Base-by-base conservation (phyloP, 805 yeast genomes). In the Candida krabiensis region DNA sequence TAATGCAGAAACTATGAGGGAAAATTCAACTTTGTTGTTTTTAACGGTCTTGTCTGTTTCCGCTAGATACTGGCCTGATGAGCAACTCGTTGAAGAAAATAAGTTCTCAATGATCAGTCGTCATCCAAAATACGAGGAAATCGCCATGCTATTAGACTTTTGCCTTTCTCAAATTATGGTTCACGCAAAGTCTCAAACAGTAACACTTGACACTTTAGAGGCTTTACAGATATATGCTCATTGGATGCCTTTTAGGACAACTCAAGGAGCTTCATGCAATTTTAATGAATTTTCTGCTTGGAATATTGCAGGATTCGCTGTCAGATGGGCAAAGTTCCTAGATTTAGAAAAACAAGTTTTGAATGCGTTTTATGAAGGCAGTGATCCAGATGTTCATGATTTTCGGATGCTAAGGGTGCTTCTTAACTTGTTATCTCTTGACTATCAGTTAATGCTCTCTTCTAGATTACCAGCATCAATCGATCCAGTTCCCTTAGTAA, bases 201-300 rank as follows among this genome's bases (percentile, higher is more conserved):
- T 44, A n/a, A 41, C 49, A 3, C 35, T 47, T 6, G 51, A 47
- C 19, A 28, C 37, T 15, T 25, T 47, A 7, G 51, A 47, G 15
- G 38, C 51, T 2, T 30, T 47, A 9, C 51, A 41, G 17, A 28
- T 47, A 1, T 47, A 47, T 31, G 49, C 46, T 15, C 51, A 47
- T 33, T 44, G 49, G 49, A 38, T 40, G 36, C 49, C 51, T 2
- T 31, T 45, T 18, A 24, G 38, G 12, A 14, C 30, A 4, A 14
- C 19, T 8, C 28, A 26, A 12, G 36, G 24, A 9, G 26, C 17
- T 11, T 2, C 30, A n/a, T 28, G 17, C 9, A 28, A 39, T 17
- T 39, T 41, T 27, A 46, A 46, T 27, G 47, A 46, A 16, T 33
- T 37, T 5, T 42, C 50, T 12, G 50, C 43, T 9, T 40, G 44